These are phyloP conservation scores for Drosera spatulata DNA, from an alignment of 179 eudicot species.

Conservation along the genomic window DNA sequence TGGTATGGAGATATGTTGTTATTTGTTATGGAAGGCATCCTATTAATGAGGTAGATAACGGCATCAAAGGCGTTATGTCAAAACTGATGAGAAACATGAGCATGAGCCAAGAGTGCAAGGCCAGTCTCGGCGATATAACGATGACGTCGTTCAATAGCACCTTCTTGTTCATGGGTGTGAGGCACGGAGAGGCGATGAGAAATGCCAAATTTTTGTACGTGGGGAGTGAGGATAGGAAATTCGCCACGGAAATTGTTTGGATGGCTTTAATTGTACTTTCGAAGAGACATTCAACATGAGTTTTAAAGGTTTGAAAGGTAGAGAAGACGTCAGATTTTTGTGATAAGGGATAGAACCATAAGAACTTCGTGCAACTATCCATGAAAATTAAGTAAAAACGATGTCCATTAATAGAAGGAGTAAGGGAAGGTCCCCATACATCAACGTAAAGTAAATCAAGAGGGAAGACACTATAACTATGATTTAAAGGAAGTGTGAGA, in stretches of 20 bases:
- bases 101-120: not conserved
- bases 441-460: too few relatives aligned
- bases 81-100: not conserved
- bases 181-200: not conserved
- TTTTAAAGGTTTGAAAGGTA: too few relatives aligned
- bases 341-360: not conserved
- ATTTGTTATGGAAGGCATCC: not conserved
- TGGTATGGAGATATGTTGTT: not conserved
- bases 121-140: not conserved
- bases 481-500: not conserved
- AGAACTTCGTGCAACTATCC: not conserved
- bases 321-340: not conserved
- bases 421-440: too few relatives aligned
- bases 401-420: not conserved
- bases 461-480: too few relatives aligned
- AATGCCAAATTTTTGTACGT: not conserved
- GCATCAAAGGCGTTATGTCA: not conserved
- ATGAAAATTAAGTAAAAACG: not conserved
- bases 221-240: not conserved
- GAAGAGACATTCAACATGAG: not conserved
- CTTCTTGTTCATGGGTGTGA: not conserved
- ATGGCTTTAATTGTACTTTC: not conserved
- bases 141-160: not conserved
- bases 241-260: not conserved
- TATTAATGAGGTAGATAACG: conserved; percentile 2